Base-by-base conservation (phyloP, 352 stramenopile genomes). In the Phytophthora brassicae region DNA sequence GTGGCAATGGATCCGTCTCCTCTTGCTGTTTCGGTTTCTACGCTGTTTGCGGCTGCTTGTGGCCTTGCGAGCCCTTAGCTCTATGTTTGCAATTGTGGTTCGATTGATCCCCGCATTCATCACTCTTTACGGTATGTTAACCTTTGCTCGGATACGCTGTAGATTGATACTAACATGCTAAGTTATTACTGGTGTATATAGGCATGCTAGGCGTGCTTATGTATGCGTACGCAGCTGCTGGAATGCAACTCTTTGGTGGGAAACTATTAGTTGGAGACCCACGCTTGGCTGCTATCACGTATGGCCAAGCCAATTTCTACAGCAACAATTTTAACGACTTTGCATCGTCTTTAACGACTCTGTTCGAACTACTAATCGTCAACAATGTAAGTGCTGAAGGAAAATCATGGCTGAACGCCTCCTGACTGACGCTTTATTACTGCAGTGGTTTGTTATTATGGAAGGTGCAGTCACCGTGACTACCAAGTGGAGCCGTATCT, bases 321-420 rank as follows among this genome's bases (percentile, higher is more conserved):
- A 66, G 74, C 52, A 88, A 89, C 73, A 94, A 92, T 60, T 94
- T 92, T 50, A 90, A 94, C 68, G 81, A 90, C 56, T 77, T 88
- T 49, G 59, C 73, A 19, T 81, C 69, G 0, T 76, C 74, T 2
- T 58, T 91, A 29, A 76, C 77, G 16, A 83, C 75, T 26, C 73
- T 94, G n/a, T 92, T 92, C 44, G 77, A 88, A 51, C 49, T 90
- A 16, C 60, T 92, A 13, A 74, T 94, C 51, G 81, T 92, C 24
- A 92, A 92, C 64, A 90, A 92, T 60, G 76, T 86, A 47, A 46
- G 76, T 71, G 8, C 11, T 9, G 39, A 16, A 23, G 17, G 7
- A 44, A 41, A 17, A 41, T 14, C n/a, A 2, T 41, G 13, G 0
- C 17, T 20, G 12, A 41, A 41, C 33, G 14, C 13, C 16, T 45